phyloP scores from a whole-genome alignment of 2,329 filamentous ascomycete species.

The Eutypella sp. region DNA sequence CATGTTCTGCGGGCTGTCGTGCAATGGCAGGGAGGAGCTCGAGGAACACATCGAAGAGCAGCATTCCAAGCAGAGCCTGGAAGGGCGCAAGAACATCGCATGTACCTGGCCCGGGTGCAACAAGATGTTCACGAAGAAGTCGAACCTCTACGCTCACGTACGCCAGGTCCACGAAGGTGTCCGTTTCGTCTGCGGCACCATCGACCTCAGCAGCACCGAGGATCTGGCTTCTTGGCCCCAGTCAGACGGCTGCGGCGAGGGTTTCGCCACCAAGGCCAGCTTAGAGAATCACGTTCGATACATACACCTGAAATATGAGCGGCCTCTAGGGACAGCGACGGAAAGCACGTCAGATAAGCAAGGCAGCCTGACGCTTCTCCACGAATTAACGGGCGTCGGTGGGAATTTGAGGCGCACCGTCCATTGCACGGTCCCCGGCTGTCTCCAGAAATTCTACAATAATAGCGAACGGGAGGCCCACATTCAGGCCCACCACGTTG shows the following conservation, averaged over 20 bases:
- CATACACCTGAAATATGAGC: conserved; percentile 63
- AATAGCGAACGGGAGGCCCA: conserved; percentile 47
- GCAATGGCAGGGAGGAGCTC: conserved; percentile 60
- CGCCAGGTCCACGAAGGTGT: conserved; percentile 71
- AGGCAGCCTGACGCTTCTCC: conserved; percentile 29
- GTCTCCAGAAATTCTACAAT: conserved; percentile 42
- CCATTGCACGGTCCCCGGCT: conserved; percentile 37
- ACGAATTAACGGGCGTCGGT: conserved; percentile 38
- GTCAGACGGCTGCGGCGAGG: conserved; percentile 65
- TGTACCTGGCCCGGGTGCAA: conserved; percentile 67
- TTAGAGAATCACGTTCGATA: conserved; percentile 82
- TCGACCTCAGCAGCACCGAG: conserved; percentile 52
- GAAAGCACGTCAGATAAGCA: conserved; percentile 18
- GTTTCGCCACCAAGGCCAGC: conserved; percentile 70
- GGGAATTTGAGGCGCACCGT: conserved; percentile 38
- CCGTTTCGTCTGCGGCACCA: conserved; percentile 73
- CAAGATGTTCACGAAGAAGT: conserved; percentile 74
- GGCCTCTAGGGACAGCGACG: conserved; percentile 28
- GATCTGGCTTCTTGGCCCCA: conserved; percentile 61
- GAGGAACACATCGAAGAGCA: conserved; percentile 73
- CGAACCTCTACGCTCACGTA: conserved; percentile 79
- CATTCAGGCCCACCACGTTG: conserved; percentile 27
- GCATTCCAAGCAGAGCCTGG: conserved; percentile 60
- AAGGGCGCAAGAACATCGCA: conserved; percentile 58
- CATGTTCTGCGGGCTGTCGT: conserved; percentile 66